Percentiles rank a stretch among this genome's conserved stretches.
phyloP scores from a whole-genome alignment of 2,329 filamentous ascomycete species.

The Chalaropsis thielavioides region DNA sequence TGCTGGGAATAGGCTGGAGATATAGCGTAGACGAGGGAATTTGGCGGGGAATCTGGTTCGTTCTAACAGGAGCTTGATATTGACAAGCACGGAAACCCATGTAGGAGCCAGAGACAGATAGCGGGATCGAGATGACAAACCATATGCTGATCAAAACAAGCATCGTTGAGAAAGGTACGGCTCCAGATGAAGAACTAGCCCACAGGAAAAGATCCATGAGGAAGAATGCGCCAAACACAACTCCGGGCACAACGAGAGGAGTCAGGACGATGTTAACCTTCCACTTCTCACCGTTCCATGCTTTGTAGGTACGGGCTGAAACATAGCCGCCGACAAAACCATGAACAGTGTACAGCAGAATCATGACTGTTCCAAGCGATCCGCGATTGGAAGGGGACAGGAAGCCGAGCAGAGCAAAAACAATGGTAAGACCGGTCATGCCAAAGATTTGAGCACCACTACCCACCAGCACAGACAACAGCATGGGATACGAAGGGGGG shows the following conservation, averaged over 20 bases:
- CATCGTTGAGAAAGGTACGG: constrained; percentile 95
- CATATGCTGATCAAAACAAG: constrained; percentile 83
- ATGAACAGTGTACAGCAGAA: constrained; percentile 84
- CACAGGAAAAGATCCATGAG: constrained; percentile 91
- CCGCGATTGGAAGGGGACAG: constrained; percentile 91
- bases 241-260: constrained; percentile 67
- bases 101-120: constrained; percentile 85
- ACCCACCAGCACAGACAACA: constrained; percentile 76
- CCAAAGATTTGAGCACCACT: constrained; percentile 94
- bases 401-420: constrained; percentile 85
- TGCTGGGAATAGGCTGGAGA: constrained; percentile 72
- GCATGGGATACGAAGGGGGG: constrained; percentile 63
- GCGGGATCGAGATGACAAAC: constrained; percentile 90
- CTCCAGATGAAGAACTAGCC: constrained; percentile 81
- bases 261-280: constrained; percentile 86
- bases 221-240: constrained; percentile 84
- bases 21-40: constrained; percentile 76
- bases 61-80: constrained; percentile 70
- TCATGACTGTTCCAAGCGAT: constrained; percentile 81
- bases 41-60: constrained; percentile 95
- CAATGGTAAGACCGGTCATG: constrained; percentile 90
- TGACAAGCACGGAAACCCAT: constrained; percentile 66
- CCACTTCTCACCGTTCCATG: constrained; percentile 83
- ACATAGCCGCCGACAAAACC: constrained; percentile 86
- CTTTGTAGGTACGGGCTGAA: constrained; percentile 84